Evolutionary conservation across 164 flowering plant species (phyloP).

Genomic region (Santalum album): DNA sequence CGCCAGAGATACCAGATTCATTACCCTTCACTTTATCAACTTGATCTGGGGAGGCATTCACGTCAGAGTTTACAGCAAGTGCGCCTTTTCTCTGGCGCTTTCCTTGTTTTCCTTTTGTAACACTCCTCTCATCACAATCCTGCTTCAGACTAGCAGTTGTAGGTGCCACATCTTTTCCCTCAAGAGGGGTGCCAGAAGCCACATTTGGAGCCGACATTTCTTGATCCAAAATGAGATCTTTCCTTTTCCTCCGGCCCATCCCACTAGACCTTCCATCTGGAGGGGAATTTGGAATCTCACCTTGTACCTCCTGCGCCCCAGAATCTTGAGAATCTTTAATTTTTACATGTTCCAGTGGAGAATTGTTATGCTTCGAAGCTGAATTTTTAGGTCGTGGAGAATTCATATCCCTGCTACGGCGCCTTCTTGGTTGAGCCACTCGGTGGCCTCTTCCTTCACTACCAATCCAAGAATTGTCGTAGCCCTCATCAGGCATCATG

Average conservation of each 20-base stretch:
- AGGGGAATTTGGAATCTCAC: not conserved
- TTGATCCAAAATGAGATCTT: not conserved
- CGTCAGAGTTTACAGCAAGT: not conserved
- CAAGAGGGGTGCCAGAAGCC: not conserved
- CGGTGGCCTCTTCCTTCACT: constrained; percentile 3
- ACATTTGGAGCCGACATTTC: constrained; percentile 1
- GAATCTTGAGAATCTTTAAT: not conserved
- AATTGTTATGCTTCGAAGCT: constrained; percentile 6
- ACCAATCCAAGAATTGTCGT: constrained; percentile 18
- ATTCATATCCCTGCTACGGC: constrained; percentile 8
- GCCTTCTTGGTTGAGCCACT: constrained; percentile 1
- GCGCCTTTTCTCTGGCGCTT: not conserved
- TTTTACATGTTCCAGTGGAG: not conserved
- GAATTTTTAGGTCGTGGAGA: constrained; percentile 2
- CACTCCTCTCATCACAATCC: constrained; percentile 5
- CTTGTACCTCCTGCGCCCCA: not conserved
- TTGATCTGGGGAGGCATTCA: not conserved
- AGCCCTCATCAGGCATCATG: constrained; percentile 34
- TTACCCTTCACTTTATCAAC: constrained; percentile 1
- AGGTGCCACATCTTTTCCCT: constrained; percentile 5
- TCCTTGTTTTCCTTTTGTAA: not conserved
- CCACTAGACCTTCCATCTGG: constrained; percentile 5
- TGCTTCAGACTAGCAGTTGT: constrained; percentile 4
- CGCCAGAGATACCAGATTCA: not conserved
- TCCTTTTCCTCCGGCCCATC: constrained; percentile 12